Conservation (phyloP, 177 flowering plant genomes). For the Vitis hybrid region DNA sequence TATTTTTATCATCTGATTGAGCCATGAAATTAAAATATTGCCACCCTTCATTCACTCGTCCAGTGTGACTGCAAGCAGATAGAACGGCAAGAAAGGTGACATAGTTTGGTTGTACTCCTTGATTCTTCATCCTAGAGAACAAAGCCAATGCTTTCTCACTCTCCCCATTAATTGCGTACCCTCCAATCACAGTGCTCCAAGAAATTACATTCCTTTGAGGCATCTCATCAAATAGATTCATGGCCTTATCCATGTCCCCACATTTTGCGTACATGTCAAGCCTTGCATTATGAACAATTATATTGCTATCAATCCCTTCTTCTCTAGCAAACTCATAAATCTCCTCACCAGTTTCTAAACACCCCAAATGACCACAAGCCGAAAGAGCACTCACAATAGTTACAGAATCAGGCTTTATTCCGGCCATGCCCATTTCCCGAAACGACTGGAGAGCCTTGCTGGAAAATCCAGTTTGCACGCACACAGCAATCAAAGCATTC, state of each 20-base stretch:
- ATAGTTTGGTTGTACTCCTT: constrained; percentile 30
- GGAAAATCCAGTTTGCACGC: constrained; percentile 34
- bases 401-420: constrained; percentile 34
- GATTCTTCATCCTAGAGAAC: constrained; percentile 35
- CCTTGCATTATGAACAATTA: constrained; percentile 36
- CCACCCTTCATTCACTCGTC: constrained; percentile 36
- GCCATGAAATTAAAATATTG: constrained; percentile 29
- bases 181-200: constrained; percentile 51
- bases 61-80: constrained; percentile 50
- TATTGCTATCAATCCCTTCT: constrained; percentile 23
- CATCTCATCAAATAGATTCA: constrained; percentile 33
- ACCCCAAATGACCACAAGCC: constrained; percentile 47
- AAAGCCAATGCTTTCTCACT: constrained; percentile 30
- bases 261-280: constrained; percentile 53
- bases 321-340: constrained; percentile 20
- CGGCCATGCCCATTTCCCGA: constrained; percentile 24
- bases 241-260: constrained; percentile 35
- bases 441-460: constrained; percentile 30
- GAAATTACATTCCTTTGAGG: constrained; percentile 36
- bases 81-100: constrained; percentile 44
- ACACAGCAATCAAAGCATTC: constrained; percentile 44
- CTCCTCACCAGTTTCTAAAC: constrained; percentile 30
- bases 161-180: constrained; percentile 48
- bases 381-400: constrained; percentile 38
- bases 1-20: constrained; percentile 17